Percentiles rank a stretch among this genome's conserved stretches.
phyloP scores from a whole-genome alignment of 1,139 yeast species.

The Yamadazyma epiphylla region DNA sequence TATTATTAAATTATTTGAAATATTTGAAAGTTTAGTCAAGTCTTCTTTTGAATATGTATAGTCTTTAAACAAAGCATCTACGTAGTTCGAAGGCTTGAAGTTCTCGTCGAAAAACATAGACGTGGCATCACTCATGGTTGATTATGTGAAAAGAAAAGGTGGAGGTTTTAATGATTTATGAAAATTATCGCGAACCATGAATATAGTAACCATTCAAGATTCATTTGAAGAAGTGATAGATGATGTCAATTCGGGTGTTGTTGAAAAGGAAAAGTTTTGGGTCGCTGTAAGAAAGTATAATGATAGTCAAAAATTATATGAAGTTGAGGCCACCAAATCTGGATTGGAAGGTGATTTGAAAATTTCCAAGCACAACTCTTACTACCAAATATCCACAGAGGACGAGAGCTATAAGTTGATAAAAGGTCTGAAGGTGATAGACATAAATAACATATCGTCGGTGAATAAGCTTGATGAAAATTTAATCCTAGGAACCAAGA shows the following conservation, averaged over 20 bases:
- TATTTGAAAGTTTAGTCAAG: constrained; percentile 24
- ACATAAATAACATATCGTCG: constrained; percentile 6
- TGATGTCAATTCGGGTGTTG: constrained; percentile 24
- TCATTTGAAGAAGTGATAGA: constrained; percentile 36
- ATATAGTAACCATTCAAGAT: constrained; percentile 34
- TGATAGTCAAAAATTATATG: constrained; percentile 17
- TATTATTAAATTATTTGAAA: constrained; percentile 40
- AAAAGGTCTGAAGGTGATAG: constrained; percentile 4
- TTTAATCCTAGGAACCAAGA: constrained; percentile 38
- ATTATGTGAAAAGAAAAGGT: too few species aligned
- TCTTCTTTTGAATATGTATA: constrained; percentile 21
- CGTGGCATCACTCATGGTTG: constrained; percentile 14
- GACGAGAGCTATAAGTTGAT: constrained; percentile 5
- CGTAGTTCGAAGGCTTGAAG: constrained; percentile 33
- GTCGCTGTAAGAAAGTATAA: constrained; percentile 31
- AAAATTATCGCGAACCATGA: constrained; percentile 7
- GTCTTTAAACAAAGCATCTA: constrained; percentile 35
- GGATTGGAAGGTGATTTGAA: not conserved
- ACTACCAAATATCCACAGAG: constrained; percentile 3
- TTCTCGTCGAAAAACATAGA: constrained; percentile 42
- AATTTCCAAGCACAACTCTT: not conserved
- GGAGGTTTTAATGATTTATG: too few species aligned
- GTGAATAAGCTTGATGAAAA: constrained; percentile 6
- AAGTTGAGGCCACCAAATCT: constrained; percentile 9
- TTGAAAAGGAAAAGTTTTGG: constrained; percentile 32